Base-by-base conservation (phyloP, 371 early-diverging fungal species). In the Actinomortierella ambigua region DNA sequence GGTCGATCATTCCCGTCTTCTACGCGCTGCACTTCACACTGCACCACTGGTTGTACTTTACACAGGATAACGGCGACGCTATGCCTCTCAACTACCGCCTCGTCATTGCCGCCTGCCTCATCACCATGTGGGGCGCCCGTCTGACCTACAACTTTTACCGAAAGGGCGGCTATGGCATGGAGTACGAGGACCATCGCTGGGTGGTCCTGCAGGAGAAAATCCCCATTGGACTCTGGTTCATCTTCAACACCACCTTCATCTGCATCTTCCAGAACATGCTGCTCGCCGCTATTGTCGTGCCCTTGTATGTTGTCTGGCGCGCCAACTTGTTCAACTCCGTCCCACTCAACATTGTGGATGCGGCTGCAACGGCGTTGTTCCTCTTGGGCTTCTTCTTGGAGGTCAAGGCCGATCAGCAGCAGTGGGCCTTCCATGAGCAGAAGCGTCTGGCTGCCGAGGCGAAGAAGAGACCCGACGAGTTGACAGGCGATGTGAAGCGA, bases 111-210 rank as follows among this genome's bases (percentile, higher is more conserved):
- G 56, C 82, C 20, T 43, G 76, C 8, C 60, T 92, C 14, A 84
- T 89, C 17, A 63, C 81, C 0, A 41, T 86, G n/a, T 97, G 97
- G 97, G 91, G 92, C 1, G 24, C 70, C 3, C 85, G 95, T 20
- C 76, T 95, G 48, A 92, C 93, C 0, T 91, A 79, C 68, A 95
- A 94, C 76, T 93, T 93, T 46, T 59, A 70, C 54, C 80, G 90
- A 22, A 89, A 92, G 55, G 95, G 94, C 0, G 94, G 95, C 1
- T 95, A 92, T 69, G 75, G 73, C n/a, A 66, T 77, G 55, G 73
- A 79, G 4, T 81, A 82, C 0, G 88, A 96, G 67, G 97, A 95
- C 59, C 85, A 90, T 59, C 88, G 96, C 3, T 96, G 90, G 86
- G 78, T 82, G 0, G 79, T 81, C 15, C 79, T 94, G 23, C 69